These are phyloP conservation scores for Cucurbita pepo DNA, from an alignment of 306 rosid genomes.

Conservation along the genomic window DNA sequence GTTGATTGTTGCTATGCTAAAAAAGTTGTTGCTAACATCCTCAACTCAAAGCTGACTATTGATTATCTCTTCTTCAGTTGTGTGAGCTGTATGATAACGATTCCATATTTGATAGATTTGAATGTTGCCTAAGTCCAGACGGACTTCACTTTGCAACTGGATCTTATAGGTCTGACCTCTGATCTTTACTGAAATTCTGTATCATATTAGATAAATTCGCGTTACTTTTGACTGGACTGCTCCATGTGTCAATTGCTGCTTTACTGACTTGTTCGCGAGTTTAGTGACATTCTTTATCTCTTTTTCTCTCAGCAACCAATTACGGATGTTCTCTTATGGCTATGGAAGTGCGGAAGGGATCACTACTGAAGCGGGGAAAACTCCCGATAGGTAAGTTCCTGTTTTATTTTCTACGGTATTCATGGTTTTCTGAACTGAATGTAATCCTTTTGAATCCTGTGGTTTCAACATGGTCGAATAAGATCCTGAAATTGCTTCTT, in stretches of 20 bases:
- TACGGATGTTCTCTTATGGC: slow-evolving; percentile 34
- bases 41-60: neutral
- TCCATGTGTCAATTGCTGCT: neutral
- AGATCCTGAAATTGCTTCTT: neutral
- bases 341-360: slow-evolving; percentile 29
- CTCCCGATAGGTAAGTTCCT: slow-evolving; percentile 25
- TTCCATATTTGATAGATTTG: slow-evolving; percentile 50
- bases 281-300: slow-evolving; percentile 7
- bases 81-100: slow-evolving; percentile 43
- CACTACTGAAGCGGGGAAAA: slow-evolving; percentile 32
- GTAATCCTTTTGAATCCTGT: neutral
- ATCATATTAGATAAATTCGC: neutral
- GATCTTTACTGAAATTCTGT: slow-evolving; percentile 2
- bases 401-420: neutral
- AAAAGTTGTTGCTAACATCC: neutral
- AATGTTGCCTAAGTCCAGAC: slow-evolving; percentile 48
- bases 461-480: neutral
- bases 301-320: slow-evolving; percentile 33
- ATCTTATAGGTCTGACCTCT: slow-evolving; percentile 36
- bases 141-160: slow-evolving; percentile 58
- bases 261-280: neutral
- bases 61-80: slow-evolving; percentile 23
- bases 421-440: neutral
- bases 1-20: neutral
- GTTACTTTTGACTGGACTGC: neutral